Conservation (phyloP, 208 protist species). For the Leishmania guyanensis region DNA sequence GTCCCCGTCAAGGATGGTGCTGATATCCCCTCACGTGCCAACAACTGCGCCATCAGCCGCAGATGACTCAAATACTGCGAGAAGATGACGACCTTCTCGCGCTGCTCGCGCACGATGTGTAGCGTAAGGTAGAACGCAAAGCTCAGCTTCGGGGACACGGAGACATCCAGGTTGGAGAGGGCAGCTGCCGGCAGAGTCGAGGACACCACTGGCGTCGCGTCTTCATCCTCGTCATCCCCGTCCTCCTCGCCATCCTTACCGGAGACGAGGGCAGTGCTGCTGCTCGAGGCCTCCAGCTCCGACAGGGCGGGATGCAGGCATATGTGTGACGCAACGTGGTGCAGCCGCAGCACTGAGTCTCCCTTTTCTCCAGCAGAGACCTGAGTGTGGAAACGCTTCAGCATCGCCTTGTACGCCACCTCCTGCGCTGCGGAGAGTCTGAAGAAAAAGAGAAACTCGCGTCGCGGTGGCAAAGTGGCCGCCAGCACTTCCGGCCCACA, state of each 20-base stretch:
- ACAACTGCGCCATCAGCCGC: constrained; percentile 42
- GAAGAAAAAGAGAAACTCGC: constrained; percentile 76
- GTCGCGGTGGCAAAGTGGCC: constrained; percentile 57
- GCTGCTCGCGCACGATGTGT: constrained; percentile 46
- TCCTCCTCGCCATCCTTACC: not conserved
- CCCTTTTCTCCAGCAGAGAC: constrained; percentile 21
- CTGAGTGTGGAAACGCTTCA: constrained; percentile 33
- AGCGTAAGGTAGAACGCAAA: constrained; percentile 58
- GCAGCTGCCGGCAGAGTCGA: constrained; percentile 5
- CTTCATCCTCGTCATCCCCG: constrained; percentile 25
- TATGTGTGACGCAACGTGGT: constrained; percentile 77
- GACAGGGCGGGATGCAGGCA: constrained; percentile 61
- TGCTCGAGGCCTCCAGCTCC: constrained; percentile 7
- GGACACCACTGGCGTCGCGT: constrained; percentile 4
- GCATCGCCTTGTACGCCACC: constrained; percentile 60
- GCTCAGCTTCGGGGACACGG: constrained; percentile 68
- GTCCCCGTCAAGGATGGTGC: constrained; percentile 51
- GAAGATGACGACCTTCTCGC: constrained; percentile 86
- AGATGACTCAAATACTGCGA: constrained; percentile 73
- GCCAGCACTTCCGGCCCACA: constrained; percentile 79
- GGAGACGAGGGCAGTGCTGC: not conserved
- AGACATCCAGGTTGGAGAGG: constrained; percentile 29
- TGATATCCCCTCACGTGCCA: constrained; percentile 29
- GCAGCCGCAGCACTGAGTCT: constrained; percentile 40
- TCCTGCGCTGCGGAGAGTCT: constrained; percentile 65